These are phyloP conservation scores for Hypoxylon sp. DNA, from an alignment of 2,329 filamentous ascomycete genomes.

Conservation along the genomic window DNA sequence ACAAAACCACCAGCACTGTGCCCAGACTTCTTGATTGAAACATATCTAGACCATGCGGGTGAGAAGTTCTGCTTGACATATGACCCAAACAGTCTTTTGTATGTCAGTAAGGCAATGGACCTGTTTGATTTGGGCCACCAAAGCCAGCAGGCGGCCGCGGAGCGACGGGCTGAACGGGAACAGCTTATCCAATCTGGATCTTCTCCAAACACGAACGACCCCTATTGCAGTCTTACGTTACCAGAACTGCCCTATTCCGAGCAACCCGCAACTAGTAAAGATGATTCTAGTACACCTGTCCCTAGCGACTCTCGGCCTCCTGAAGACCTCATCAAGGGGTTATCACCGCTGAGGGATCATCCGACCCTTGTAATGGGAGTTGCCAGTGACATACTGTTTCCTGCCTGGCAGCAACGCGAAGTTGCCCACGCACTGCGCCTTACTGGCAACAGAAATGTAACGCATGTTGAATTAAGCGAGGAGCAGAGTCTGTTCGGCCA, in stretches of 20 bases:
- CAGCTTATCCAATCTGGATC: constrained; percentile 65
- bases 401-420: constrained; percentile 97
- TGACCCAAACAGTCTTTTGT: constrained; percentile 93
- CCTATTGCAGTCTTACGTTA: constrained; percentile 81
- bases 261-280: constrained; percentile 63
- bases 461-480: constrained; percentile 91
- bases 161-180: constrained; percentile 71
- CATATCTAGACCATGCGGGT: constrained; percentile 95
- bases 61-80: constrained; percentile 99
- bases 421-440: constrained; percentile 84
- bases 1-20: constrained; percentile 92
- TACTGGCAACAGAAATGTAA: constrained; percentile 83
- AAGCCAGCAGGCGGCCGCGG: constrained; percentile 72
- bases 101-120: constrained; percentile 99
- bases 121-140: constrained; percentile 88
- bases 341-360: constrained; percentile 77
- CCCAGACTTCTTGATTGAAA: constrained; percentile 97
- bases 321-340: constrained; percentile 80
- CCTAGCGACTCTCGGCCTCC: constrained; percentile 68
- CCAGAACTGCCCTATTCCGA: constrained; percentile 89
- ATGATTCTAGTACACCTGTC: constrained; percentile 49
- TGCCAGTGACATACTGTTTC: constrained; percentile 95
- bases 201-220: constrained; percentile 52
- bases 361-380: constrained; percentile 93
- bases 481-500: constrained; percentile 96